Evolutionary conservation across 75 land plant genomes (phyloP).

Genomic region (Ceratopteris richardii): DNA sequence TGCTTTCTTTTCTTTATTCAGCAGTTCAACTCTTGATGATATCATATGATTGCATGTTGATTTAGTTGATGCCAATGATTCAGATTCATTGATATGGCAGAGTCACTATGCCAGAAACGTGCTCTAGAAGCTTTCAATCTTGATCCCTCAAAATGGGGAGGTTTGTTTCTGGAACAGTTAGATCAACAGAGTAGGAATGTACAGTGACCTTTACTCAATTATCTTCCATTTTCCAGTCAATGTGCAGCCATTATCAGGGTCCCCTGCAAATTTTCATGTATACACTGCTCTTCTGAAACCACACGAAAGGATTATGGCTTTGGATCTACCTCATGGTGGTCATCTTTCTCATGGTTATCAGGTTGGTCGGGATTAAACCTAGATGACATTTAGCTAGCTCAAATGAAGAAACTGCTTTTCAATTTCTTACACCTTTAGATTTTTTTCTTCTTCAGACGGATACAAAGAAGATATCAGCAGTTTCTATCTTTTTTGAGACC

Average conservation of each 20-base stretch:
- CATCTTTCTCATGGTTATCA: conserved; percentile 53
- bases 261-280: conserved; percentile 48
- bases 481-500: conserved; percentile 50
- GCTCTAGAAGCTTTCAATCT: conserved; percentile 63
- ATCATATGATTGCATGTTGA: neutral
- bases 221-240: conserved; percentile 24
- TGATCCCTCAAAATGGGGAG: conserved; percentile 81
- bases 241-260: conserved; percentile 50
- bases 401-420: no score
- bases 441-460: conserved; percentile 30
- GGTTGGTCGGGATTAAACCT: conserved; percentile 18
- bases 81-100: conserved; percentile 55
- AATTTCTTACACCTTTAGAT: neutral
- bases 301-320: conserved; percentile 50
- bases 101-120: conserved; percentile 66
- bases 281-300: conserved; percentile 51
- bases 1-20: conserved; percentile 5
- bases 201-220: neutral
- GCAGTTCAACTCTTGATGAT: conserved; percentile 24
- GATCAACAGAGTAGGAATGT: neutral
- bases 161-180: conserved; percentile 8
- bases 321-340: conserved; percentile 55
- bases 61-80: neutral
- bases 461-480: conserved; percentile 55
- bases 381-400: no score